Evolutionary conservation across 73 alveolate species (phyloP).

Genomic region (Loxodes magnus): DNA sequence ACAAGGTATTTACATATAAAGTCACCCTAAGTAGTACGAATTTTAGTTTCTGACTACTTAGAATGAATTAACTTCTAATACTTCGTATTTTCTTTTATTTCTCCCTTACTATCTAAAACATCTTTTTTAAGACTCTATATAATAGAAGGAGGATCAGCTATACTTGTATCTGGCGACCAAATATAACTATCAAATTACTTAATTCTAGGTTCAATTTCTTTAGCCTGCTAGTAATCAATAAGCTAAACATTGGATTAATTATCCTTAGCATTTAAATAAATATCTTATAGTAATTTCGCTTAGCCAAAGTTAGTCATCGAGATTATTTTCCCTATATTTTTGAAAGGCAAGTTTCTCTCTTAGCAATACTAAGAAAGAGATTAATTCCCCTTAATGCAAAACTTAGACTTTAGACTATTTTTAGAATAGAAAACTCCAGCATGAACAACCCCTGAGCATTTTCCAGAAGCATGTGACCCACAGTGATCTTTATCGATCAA

Average conservation of each 20-base stretch:
- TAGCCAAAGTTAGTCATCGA: slow-evolving; percentile 50
- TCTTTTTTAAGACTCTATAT: slow-evolving; percentile 23
- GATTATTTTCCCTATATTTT: slow-evolving; percentile 69
- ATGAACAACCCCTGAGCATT: slow-evolving; percentile 77
- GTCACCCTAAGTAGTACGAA: not conserved
- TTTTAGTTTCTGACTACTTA: not conserved
- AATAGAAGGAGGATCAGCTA: slow-evolving; percentile 50
- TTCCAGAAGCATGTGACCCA: slow-evolving; percentile 68
- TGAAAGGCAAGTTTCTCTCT: slow-evolving; percentile 28
- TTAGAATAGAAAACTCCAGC: slow-evolving; percentile 74
- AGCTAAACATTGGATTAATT: slow-evolving; percentile 53
- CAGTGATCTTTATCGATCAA: slow-evolving; percentile 62
- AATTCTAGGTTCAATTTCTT: slow-evolving; percentile 46
- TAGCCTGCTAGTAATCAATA: slow-evolving; percentile 50
- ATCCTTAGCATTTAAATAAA: slow-evolving; percentile 46
- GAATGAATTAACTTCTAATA: not conserved
- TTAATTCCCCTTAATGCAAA: slow-evolving; percentile 52
- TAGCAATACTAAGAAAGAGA: slow-evolving; percentile 49
- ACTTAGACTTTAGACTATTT: slow-evolving; percentile 54
- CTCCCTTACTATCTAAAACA: not conserved
- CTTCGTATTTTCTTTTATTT: slow-evolving; percentile 9
- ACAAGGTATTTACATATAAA: slow-evolving; percentile 30
- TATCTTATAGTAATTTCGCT: slow-evolving; percentile 24
- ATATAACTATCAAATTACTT: slow-evolving; percentile 34
- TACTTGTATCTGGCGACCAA: slow-evolving; percentile 70